Percentiles rank a stretch among this genome's conserved stretches.
These are phyloP conservation scores for Eragrostis curvula DNA, from an alignment of 176 grass and related monocot genomes.

Conservation along the genomic window DNA sequence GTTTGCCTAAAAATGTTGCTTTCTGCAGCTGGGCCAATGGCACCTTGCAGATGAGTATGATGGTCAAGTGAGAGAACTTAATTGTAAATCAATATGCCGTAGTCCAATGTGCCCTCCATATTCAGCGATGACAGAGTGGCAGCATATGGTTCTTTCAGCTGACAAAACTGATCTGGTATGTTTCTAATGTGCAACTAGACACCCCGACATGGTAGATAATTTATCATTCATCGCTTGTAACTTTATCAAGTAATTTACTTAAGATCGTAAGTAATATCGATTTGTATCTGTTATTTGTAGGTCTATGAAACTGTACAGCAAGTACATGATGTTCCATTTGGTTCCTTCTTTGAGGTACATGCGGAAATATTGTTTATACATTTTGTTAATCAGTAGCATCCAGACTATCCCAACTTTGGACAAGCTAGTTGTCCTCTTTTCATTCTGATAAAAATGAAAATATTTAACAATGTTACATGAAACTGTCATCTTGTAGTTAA, in stretches of 20 bases:
- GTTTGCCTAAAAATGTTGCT: conserved; percentile 30
- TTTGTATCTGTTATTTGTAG: conserved; percentile 47
- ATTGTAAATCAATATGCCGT: conserved; percentile 87
- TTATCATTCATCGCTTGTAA: conserved; percentile 1
- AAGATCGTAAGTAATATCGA: conserved; percentile 31
- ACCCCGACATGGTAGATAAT: conserved; percentile 16
- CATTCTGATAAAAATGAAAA: background rate
- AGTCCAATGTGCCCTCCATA: conserved; percentile 99
- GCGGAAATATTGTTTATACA: conserved; percentile 3
- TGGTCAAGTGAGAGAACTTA: conserved; percentile 96
- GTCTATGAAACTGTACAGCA: conserved; percentile 96
- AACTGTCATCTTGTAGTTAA: background rate
- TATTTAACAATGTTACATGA: background rate
- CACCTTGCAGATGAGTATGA: conserved; percentile 92
- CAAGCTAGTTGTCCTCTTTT: background rate
- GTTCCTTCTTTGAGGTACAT: conserved; percentile 92
- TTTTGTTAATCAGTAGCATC: conserved; percentile 21
- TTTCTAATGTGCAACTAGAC: conserved; percentile 32
- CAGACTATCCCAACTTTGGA: background rate
- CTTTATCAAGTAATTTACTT: conserved; percentile 23
- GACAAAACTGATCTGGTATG: conserved; percentile 85
- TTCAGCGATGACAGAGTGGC: conserved; percentile 94
- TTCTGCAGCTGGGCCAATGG: conserved; percentile 85
- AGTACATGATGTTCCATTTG: conserved; percentile 98
- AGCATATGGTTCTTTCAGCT: conserved; percentile 82